These are phyloP conservation scores for Penicillium occitanis DNA, from an alignment of 2,329 filamentous ascomycete species.

Conservation along the genomic window DNA sequence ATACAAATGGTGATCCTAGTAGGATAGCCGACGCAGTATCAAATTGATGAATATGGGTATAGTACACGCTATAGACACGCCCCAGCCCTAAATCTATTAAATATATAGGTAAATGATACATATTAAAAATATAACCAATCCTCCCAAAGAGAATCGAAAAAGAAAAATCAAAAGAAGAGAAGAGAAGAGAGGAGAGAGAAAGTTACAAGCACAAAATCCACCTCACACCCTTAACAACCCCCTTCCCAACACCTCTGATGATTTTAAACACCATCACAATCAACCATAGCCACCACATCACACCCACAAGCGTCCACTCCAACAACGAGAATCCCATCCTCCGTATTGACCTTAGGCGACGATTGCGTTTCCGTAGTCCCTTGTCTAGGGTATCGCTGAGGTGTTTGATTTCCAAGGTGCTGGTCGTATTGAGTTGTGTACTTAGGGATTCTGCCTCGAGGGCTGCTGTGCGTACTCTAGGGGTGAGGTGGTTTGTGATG, in stretches of 20 bases:
- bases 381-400: conserved; percentile 72
- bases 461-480: conserved; percentile 64
- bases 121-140: conserved; percentile 6
- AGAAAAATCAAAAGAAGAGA: not conserved
- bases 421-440: conserved; percentile 71
- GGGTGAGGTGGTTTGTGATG: conserved; percentile 53
- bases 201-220: conserved; percentile 80
- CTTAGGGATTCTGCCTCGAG: conserved; percentile 79
- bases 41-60: not conserved
- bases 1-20: not conserved
- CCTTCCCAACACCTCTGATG: conserved; percentile 62
- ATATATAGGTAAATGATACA: not conserved
- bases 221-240: conserved; percentile 59
- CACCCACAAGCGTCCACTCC: conserved; percentile 82
- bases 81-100: not conserved
- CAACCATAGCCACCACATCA: conserved; percentile 95
- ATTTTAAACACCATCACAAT: conserved; percentile 75
- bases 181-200: not conserved
- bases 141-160: no score
- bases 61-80: not conserved
- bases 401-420: conserved; percentile 76
- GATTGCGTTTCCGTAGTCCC: conserved; percentile 69
- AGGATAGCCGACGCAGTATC: not conserved
- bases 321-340: conserved; percentile 76
- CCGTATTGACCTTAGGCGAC: conserved; percentile 73